These are phyloP conservation scores for Emiliania huxleyi DNA, from an alignment of 78 protist genomes.

Conservation along the genomic window DNA sequence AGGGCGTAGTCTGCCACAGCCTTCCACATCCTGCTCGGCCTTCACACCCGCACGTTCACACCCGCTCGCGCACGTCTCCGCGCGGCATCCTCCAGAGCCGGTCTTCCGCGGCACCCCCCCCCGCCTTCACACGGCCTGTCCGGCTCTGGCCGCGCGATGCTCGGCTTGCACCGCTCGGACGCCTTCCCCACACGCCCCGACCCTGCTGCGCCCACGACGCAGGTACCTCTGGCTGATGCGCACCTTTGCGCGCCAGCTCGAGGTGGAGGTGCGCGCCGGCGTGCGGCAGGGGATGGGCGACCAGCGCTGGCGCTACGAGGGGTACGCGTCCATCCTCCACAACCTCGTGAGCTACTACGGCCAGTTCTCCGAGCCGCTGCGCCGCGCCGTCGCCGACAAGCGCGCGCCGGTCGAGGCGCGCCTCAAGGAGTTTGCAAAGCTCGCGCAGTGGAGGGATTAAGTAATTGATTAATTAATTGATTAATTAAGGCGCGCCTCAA, in stretches of 20 bases:
- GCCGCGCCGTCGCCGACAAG: neutral
- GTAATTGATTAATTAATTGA: too few species aligned
- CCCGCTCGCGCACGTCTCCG: too few species aligned
- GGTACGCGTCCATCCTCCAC: neutral
- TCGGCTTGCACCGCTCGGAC: too few species aligned
- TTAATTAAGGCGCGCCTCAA: constrained; percentile 58
- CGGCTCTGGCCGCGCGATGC: too few species aligned
- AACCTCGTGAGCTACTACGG: neutral
- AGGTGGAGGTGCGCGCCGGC: neutral
- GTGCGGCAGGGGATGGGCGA: neutral
- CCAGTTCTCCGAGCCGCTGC: neutral
- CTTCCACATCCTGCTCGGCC: too few species aligned
- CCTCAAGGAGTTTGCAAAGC: constrained; percentile 47
- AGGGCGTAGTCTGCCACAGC: too few species aligned
- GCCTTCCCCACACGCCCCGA: too few species aligned
- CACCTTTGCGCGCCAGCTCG: constrained; percentile 33
- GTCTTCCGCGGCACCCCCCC: too few species aligned
- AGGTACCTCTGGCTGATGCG: constrained; percentile 52
- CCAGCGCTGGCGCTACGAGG: neutral
- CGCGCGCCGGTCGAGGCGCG: constrained; percentile 53
- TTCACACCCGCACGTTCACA: too few species aligned
- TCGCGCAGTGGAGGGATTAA: constrained; percentile 68
- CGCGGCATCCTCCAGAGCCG: too few species aligned
- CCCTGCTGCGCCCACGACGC: too few species aligned
- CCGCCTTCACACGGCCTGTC: too few species aligned